These are phyloP conservation scores for Coriaria nepalensis DNA, from an alignment of 306 rosid species.

Conservation along the genomic window DNA sequence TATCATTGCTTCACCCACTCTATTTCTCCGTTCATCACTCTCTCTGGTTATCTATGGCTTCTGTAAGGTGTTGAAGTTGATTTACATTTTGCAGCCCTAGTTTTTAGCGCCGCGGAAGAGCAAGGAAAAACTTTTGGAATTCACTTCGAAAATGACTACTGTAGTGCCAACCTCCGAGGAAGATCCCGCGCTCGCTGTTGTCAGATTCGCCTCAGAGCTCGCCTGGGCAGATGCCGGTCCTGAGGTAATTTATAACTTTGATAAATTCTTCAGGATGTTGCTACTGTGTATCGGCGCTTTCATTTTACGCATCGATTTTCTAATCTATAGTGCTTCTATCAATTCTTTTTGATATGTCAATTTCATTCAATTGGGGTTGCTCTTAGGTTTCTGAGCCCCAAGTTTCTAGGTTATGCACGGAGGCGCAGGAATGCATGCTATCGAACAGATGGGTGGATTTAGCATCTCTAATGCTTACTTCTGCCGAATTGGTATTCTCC, in stretches of 20 bases:
- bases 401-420: slow-evolving; percentile 58
- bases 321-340: not conserved
- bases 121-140: not conserved
- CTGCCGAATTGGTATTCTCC: slow-evolving; percentile 78
- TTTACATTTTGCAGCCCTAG: not conserved
- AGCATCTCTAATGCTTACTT: slow-evolving; percentile 66
- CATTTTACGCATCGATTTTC: not conserved
- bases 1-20: no score
- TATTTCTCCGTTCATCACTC: no score
- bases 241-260: slow-evolving; percentile 29
- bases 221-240: slow-evolving; percentile 95
- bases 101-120: not conserved
- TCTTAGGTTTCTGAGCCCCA: slow-evolving; percentile 73
- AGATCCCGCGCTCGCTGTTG: slow-evolving; percentile 70
- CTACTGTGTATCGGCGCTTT: not conserved
- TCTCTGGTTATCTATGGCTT: no score
- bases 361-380: slow-evolving; percentile 5
- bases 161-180: slow-evolving; percentile 87
- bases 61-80: no score
- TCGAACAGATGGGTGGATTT: slow-evolving; percentile 73
- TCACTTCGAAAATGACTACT: slow-evolving; percentile 51
- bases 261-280: not conserved
- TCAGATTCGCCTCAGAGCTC: slow-evolving; percentile 70
- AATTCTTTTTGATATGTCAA: not conserved
- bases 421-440: slow-evolving; percentile 64